Evolutionary conservation across 441 rosid species (phyloP).

Genomic region (Flueggea neowawraea): DNA sequence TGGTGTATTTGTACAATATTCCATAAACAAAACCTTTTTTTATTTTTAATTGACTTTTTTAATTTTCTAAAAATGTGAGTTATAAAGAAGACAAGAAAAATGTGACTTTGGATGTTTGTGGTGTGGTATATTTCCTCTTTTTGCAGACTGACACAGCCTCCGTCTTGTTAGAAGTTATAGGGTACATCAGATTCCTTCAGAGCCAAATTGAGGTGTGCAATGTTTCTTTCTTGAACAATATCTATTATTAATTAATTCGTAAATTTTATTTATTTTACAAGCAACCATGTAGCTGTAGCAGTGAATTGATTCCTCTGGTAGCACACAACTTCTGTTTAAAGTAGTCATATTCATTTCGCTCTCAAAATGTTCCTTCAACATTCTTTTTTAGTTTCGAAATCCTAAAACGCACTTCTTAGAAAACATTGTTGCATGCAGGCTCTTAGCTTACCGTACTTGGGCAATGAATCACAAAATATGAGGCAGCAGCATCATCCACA

Average conservation of each 20-base stretch:
- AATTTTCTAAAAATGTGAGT: too few species aligned
- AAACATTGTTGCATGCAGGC: conserved; percentile 42
- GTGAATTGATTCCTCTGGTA: too few species aligned
- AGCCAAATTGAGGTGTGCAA: conserved; percentile 87
- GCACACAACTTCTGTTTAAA: too few species aligned
- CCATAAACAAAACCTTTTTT: not conserved
- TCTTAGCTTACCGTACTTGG: conserved; percentile 94
- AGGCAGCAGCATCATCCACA: conserved; percentile 38
- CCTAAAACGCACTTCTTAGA: conserved; percentile 6
- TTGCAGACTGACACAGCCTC: conserved; percentile 99
- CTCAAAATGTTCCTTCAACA: conserved; percentile 8
- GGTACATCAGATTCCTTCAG: conserved; percentile 99
- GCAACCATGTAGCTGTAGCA: conserved; percentile 30
- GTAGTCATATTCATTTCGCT: too few species aligned
- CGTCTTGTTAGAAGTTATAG: conserved; percentile 94
- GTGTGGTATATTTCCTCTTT: conserved; percentile 34
- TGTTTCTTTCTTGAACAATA: conserved; percentile 34
- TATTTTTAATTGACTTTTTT: not conserved
- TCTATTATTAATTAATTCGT: not conserved
- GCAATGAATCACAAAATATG: conserved; percentile 56
- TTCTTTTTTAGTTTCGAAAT: conserved; percentile 15
- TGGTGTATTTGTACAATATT: not conserved
- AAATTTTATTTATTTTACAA: conserved; percentile 9
- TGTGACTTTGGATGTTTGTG: conserved; percentile 50
- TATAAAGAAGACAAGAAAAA: conserved; percentile 27